phyloP scores from a whole-genome alignment of 2,329 filamentous ascomycete genomes.

The Aspergillus neoniger region DNA sequence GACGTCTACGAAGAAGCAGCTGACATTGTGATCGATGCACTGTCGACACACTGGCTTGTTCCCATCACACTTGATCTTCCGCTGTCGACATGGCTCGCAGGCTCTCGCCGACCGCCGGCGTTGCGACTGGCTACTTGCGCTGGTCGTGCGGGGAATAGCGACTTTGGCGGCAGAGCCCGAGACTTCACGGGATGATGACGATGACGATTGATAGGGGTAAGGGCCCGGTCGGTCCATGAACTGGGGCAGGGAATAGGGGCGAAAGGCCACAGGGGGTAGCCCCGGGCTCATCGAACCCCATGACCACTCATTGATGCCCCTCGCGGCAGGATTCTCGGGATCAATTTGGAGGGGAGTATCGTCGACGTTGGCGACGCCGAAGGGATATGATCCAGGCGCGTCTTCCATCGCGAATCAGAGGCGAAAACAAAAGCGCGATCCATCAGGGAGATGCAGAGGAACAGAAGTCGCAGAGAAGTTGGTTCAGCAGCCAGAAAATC shows the following conservation, averaged over 20 bases:
- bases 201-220: conserved; percentile 9
- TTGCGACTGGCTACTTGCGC: conserved; percentile 18
- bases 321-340: background rate
- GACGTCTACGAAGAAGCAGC: conserved; percentile 35
- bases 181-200: conserved; percentile 11
- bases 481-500: background rate
- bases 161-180: conserved; percentile 23
- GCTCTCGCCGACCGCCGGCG: conserved; percentile 36
- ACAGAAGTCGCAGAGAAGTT: background rate
- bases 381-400: background rate
- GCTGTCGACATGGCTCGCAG: conserved; percentile 38
- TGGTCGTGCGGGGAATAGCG: conserved; percentile 31
- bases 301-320: conserved; percentile 13
- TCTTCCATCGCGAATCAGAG: background rate
- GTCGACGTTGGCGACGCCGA: background rate
- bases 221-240: conserved; percentile 1
- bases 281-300: conserved; percentile 12
- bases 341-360: background rate
- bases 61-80: conserved; percentile 41
- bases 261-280: conserved; percentile 8
- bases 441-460: background rate
- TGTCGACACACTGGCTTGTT: conserved; percentile 31
- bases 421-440: too few species aligned
- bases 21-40: conserved; percentile 28
- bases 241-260: conserved; percentile 11